phyloP scores from a whole-genome alignment of 306 rosid genomes.

The Argentina anserina region DNA sequence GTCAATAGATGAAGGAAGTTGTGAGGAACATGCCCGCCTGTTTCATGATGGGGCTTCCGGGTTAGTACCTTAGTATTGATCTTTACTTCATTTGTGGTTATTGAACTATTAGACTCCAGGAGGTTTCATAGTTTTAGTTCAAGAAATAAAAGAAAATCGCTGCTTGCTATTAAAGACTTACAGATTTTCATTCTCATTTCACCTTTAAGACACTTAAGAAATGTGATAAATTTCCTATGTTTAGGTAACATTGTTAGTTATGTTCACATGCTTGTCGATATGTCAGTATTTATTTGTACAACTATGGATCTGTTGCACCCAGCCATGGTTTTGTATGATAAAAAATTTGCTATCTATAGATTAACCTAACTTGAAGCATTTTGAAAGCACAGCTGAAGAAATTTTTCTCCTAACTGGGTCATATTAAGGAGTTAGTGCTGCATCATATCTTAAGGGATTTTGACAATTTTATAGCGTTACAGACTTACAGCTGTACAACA shows the following conservation, averaged over 20 bases:
- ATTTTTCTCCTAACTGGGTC: neutral
- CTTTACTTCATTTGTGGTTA: slow-evolving; percentile 4
- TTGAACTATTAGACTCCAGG: neutral
- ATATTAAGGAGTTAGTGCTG: neutral
- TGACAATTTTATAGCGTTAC: slow-evolving; percentile 1
- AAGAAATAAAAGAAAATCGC: neutral
- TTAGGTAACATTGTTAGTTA: neutral
- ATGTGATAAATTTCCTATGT: neutral
- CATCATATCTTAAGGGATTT: neutral
- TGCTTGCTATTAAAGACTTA: neutral
- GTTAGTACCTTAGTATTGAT: slow-evolving; percentile 39
- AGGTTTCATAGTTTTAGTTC: neutral
- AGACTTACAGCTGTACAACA: neutral
- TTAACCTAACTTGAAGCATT: neutral
- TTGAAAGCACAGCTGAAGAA: neutral
- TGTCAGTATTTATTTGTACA: neutral
- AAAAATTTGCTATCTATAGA: neutral
- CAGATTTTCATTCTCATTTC: neutral
- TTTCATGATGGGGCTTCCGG: slow-evolving; percentile 85
- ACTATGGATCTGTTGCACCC: neutral
- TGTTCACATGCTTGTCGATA: neutral
- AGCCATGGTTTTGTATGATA: neutral
- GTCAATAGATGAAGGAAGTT: slow-evolving; percentile 98
- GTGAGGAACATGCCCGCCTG: slow-evolving; percentile 82
- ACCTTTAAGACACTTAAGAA: neutral